These are phyloP conservation scores for Hydnomerulius pinastri DNA, from an alignment of 768 basidiomycete species.

Conservation along the genomic window DNA sequence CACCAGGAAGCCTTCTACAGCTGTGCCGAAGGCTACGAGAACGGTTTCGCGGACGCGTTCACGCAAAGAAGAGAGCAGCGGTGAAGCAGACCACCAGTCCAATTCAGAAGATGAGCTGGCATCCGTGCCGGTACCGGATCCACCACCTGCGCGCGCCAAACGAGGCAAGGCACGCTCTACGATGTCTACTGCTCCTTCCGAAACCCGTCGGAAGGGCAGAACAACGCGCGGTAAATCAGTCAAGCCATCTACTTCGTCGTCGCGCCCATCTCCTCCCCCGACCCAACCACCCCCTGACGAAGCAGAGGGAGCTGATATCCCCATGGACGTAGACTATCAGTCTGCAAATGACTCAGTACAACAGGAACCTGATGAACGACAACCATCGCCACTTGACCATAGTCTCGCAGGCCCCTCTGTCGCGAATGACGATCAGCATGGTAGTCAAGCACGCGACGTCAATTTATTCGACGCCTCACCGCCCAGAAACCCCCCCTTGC, in stretches of 20 bases:
- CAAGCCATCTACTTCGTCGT: conserved; percentile 15
- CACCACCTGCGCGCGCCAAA: conserved; percentile 14
- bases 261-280: conserved; percentile 17
- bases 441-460: background rate
- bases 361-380: background rate
- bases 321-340: conserved; percentile 2
- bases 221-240: conserved; percentile 21
- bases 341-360: background rate
- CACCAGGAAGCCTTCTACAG: conserved; percentile 28
- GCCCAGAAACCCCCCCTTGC: background rate
- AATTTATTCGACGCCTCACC: background rate
- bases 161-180: conserved; percentile 22
- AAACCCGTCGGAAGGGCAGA: conserved; percentile 25
- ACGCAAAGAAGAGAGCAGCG: conserved; percentile 4
- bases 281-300: conserved; percentile 1
- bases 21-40: conserved; percentile 18
- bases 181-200: conserved; percentile 21
- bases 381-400: background rate
- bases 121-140: conserved; percentile 11
- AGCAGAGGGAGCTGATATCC: background rate
- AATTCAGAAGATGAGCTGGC: conserved; percentile 28
- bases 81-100: conserved; percentile 15
- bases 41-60: conserved; percentile 3
- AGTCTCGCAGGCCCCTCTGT: background rate
- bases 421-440: background rate